phyloP scores from a whole-genome alignment of 2,329 filamentous ascomycete genomes.

The Chrysoporthe cubensis region DNA sequence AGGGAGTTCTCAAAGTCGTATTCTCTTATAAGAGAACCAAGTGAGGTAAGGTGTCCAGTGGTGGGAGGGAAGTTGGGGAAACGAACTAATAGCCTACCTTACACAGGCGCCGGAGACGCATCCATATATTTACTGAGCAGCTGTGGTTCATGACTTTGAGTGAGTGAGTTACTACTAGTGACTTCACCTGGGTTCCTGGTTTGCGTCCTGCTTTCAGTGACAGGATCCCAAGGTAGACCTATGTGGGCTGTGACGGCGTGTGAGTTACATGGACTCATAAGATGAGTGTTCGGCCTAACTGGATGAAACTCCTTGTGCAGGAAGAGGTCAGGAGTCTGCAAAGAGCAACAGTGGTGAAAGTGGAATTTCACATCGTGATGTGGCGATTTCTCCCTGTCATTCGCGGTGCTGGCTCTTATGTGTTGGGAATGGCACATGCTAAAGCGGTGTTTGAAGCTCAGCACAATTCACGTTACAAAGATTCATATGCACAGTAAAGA shows the following conservation, averaged over 20 bases:
- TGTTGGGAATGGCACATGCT: no score
- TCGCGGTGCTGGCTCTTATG: no score
- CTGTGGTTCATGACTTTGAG: not conserved
- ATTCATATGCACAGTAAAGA: not conserved
- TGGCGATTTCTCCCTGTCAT: not conserved
- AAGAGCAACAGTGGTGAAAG: not conserved
- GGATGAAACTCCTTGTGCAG: not conserved
- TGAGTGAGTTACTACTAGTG: not conserved
- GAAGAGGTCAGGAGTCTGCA: not conserved
- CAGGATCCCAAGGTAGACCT: not conserved
- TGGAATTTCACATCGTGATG: not conserved
- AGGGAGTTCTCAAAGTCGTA: not conserved
- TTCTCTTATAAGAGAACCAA: not conserved
- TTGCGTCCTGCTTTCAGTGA: not conserved
- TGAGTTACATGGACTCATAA: not conserved
- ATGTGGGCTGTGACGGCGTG: not conserved
- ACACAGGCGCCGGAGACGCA: not conserved
- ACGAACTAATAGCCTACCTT: not conserved
- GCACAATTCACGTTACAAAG: no score
- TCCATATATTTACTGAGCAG: not conserved
- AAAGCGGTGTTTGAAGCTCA: no score
- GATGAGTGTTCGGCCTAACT: not conserved
- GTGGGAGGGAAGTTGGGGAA: not conserved
- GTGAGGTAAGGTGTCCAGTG: not conserved
- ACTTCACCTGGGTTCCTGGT: not conserved